A percentile compares a stretch with the other conserved stretches of the same genome.
Evolutionary conservation across 371 early-diverging fungal genomes (phyloP).

Genomic region (Rhizopus delemar): DNA sequence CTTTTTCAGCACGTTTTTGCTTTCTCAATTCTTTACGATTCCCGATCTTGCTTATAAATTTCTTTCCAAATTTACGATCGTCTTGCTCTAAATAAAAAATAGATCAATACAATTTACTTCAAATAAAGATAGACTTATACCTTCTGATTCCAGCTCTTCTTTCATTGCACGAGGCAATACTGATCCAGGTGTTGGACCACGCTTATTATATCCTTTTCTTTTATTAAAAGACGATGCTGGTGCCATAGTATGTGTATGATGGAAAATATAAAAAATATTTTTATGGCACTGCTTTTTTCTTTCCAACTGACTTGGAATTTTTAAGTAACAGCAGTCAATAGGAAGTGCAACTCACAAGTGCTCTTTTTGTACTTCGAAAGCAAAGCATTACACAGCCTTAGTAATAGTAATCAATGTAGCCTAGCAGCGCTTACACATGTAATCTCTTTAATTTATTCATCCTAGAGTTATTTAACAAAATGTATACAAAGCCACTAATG

Average conservation of each 20-base stretch:
- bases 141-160: constrained; percentile 42
- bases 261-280: background rate
- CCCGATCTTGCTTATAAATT: constrained; percentile 29
- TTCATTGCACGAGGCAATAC: constrained; percentile 34
- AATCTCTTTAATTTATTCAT: too few species aligned
- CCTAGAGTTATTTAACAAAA: too few species aligned
- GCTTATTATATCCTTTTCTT: background rate
- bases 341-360: too few species aligned
- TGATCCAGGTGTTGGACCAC: constrained; percentile 32
- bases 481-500: too few species aligned
- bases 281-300: background rate
- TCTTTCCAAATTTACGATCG: constrained; percentile 41
- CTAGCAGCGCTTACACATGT: too few species aligned
- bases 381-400: too few species aligned
- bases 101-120: background rate
- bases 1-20: constrained; percentile 44
- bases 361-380: too few species aligned
- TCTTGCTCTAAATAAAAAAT: constrained; percentile 26
- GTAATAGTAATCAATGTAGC: too few species aligned
- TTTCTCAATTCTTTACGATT: constrained; percentile 45
- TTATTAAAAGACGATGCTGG: background rate
- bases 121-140: constrained; percentile 13
- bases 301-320: background rate
- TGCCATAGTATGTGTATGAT: background rate
- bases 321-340: too few species aligned